Conservation (phyloP, 225 moss, liverwort and hornwort species). For the Pseudoscleropodium purum region DNA sequence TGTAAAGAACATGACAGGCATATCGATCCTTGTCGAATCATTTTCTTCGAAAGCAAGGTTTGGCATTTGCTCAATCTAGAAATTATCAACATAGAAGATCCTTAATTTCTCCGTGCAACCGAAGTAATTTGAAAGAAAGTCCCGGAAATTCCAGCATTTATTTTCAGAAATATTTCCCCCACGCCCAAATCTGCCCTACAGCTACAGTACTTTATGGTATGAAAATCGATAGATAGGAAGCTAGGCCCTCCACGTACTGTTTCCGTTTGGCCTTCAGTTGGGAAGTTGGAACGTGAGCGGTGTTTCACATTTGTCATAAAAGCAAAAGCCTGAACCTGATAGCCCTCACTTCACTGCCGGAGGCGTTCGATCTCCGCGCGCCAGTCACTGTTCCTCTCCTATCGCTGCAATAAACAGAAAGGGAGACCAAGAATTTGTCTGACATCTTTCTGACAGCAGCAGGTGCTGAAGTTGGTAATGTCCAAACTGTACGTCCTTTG, state of each 20-base stretch:
- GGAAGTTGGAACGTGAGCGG: background rate
- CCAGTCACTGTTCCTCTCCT: background rate
- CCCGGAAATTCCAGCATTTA: background rate
- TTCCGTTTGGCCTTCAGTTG: background rate
- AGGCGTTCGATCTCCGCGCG: background rate
- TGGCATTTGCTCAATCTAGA: too few relatives aligned
- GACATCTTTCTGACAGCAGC: constrained; percentile 7
- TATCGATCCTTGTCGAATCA: too few relatives aligned
- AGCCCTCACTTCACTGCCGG: too few relatives aligned
- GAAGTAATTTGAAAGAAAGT: background rate
- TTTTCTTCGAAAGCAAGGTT: too few relatives aligned
- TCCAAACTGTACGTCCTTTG: constrained; percentile 6
- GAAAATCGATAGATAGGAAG: too few relatives aligned
- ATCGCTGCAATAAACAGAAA: background rate
- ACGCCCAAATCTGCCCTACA: too few relatives aligned
- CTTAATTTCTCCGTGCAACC: too few relatives aligned
- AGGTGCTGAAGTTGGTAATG: constrained; percentile 17
- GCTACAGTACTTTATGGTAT: background rate
- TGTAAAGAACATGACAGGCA: too few relatives aligned
- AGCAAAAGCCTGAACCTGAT: background rate
- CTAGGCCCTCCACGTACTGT: too few relatives aligned
- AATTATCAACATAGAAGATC: too few relatives aligned
- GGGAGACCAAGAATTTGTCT: constrained; percentile 14
- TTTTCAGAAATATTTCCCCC: too few relatives aligned
- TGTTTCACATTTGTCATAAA: background rate